Evolutionary conservation across 345 rosid species (phyloP).

Genomic region (Euphorbia peplus): DNA sequence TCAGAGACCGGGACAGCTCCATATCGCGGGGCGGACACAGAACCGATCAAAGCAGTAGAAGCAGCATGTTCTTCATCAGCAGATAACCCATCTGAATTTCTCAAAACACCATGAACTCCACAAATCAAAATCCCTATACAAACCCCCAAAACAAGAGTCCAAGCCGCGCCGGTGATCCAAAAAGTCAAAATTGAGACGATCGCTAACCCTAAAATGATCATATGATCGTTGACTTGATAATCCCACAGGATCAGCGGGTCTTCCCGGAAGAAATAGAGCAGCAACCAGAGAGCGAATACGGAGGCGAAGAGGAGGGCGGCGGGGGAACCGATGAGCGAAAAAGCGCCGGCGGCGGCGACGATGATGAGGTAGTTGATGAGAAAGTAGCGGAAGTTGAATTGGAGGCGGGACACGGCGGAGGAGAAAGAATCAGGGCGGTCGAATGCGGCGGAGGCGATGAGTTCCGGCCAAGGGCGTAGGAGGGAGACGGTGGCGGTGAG

Average conservation of each 20-base stretch:
- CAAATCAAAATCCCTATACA: slow-evolving; percentile 26
- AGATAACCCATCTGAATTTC: slow-evolving; percentile 34
- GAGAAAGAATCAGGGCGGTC: slow-evolving; percentile 24
- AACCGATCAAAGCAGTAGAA: slow-evolving; percentile 27
- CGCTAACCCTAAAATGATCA: slow-evolving; percentile 27
- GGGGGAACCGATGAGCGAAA: slow-evolving; percentile 32
- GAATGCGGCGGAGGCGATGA: slow-evolving; percentile 33
- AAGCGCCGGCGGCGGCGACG: slow-evolving; percentile 26
- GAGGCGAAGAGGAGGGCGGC: slow-evolving; percentile 30
- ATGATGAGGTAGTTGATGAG: slow-evolving; percentile 42
- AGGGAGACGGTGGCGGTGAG: slow-evolving; percentile 36
- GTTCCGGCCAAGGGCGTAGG: slow-evolving; percentile 57
- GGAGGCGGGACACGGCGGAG: slow-evolving; percentile 23
- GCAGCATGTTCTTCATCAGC: slow-evolving; percentile 28
- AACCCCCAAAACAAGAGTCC: slow-evolving; percentile 30
- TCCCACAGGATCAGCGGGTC: slow-evolving; percentile 39
- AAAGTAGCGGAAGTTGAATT: slow-evolving; percentile 32
- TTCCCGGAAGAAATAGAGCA: slow-evolving; percentile 38
- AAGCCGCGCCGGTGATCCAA: slow-evolving; percentile 31
- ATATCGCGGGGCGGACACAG: slow-evolving; percentile 8
- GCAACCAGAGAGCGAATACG: slow-evolving; percentile 35
- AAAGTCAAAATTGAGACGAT: slow-evolving; percentile 29
- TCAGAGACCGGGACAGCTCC: slow-evolving; percentile 9
- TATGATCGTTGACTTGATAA: slow-evolving; percentile 25
- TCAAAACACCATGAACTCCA: slow-evolving; percentile 31